Conservation (phyloP, 345 rosid species). For the Trapa incisa region DNA sequence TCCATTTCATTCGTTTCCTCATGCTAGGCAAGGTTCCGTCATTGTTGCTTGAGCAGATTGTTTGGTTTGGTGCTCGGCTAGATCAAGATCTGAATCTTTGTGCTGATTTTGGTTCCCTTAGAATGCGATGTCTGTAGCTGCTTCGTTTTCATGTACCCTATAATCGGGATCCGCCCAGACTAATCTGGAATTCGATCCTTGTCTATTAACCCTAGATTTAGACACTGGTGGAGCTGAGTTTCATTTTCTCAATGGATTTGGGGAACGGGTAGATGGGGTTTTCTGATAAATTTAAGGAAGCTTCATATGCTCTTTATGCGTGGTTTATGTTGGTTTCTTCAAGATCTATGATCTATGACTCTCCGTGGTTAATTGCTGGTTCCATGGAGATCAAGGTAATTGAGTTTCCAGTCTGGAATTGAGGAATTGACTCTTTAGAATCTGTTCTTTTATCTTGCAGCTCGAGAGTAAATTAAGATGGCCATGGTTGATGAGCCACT, state of each 20-base stretch:
- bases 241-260: neutral
- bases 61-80: neutral
- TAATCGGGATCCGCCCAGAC: neutral
- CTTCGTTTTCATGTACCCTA: neutral
- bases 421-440: too few relatives aligned
- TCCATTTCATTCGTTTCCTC: neutral
- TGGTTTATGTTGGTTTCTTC: neutral
- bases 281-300: neutral
- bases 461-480: constrained; percentile 25
- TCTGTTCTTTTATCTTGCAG: neutral
- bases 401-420: neutral
- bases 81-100: neutral
- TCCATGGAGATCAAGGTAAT: neutral
- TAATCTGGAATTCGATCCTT: neutral
- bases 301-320: neutral
- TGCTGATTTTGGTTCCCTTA: neutral
- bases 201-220: neutral
- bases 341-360: neutral
- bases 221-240: neutral
- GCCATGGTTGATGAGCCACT: constrained; percentile 75
- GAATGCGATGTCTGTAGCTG: neutral
- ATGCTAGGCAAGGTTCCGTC: neutral
- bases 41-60: neutral
- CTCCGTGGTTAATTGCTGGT: neutral
- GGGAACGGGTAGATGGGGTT: neutral